Evolutionary conservation across 2,329 filamentous ascomycete species (phyloP), one percentile per base, ranked within the genome.

Genomic region (Zarea fungicola): DNA sequence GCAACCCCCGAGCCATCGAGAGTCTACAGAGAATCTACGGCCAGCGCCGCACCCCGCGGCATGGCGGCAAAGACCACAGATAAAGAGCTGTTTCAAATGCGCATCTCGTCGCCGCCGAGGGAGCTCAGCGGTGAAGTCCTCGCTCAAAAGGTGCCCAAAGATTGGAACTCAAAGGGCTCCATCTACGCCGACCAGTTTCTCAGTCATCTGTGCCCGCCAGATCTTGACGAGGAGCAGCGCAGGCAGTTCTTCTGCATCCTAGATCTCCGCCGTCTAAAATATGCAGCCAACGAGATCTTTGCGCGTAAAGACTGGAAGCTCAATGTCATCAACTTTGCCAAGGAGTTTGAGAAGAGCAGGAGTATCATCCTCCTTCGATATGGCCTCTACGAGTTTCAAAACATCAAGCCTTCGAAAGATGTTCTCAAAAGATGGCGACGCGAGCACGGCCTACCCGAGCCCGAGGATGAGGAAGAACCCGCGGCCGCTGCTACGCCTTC

Each of bases 231-330:
- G 43, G 69, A 78, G 45, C 78, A 82, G 62, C 73, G 77, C 41
- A 75, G 78, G 50, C 79, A 82, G 65, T 82, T 81, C 59, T 82
- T 81, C 56, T 82, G 78, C 59, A 76, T 83, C 53, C 76, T 83
- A 55, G 79, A 83, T 58, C 66, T 83, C 50, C 76, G 79, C 52
- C 73, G 79, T 54, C 69, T 83, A 39, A 83, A 83, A 63, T 80
- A 81, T 57, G 75, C 78, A 6, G 78, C 79, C 23, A 73, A 81
- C 55, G 78, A 82, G 56, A 78, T 83, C 14, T 83, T 82, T 51
- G 60, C 65, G 16, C 77, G 74, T 60, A 82, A 82, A 60, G 78
- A 80, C 55, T 83, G 79, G 79, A 80, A 79, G 63, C 63, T 83
- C 46, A 83, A 83, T 54, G 74, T 82, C 16, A 61, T 77, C 54